Evolutionary conservation across 768 basidiomycete genomes (phyloP).

Genomic region (Suillus tomentosus): DNA sequence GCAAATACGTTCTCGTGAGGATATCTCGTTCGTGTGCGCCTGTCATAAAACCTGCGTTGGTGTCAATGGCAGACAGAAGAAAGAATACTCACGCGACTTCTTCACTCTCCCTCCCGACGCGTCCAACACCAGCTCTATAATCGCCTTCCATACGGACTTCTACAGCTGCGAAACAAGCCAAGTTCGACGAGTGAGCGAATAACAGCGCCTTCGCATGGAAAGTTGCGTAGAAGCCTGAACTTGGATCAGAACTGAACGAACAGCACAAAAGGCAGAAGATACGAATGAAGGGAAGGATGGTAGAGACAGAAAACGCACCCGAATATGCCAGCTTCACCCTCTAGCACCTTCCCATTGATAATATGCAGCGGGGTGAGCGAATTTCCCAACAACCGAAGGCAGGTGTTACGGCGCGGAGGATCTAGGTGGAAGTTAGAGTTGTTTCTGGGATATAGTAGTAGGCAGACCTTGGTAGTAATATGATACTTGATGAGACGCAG

Average conservation of each 20-base stretch:
- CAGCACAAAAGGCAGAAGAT: background rate
- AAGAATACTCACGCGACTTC: constrained; percentile 75
- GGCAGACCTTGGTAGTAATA: constrained; percentile 58
- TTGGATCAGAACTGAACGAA: background rate
- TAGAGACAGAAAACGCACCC: constrained; percentile 30
- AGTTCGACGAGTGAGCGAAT: constrained; percentile 60
- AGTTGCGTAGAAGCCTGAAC: constrained; percentile 59
- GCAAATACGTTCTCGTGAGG: constrained; percentile 74
- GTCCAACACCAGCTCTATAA: constrained; percentile 81
- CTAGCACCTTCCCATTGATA: constrained; percentile 74
- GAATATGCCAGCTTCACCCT: constrained; percentile 63
- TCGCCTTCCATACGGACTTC: constrained; percentile 91
- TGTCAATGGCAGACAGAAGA: background rate
- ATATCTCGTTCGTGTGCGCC: constrained; percentile 83
- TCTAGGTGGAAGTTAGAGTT: too few relatives aligned
- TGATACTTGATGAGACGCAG: constrained; percentile 60
- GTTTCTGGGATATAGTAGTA: too few relatives aligned
- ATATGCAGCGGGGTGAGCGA: constrained; percentile 21
- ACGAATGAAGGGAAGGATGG: background rate
- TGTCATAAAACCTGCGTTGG: constrained; percentile 74
- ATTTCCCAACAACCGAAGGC: constrained; percentile 66
- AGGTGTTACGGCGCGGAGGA: constrained; percentile 44
- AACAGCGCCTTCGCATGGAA: constrained; percentile 70
- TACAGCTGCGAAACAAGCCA: constrained; percentile 71
- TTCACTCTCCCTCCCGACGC: constrained; percentile 87